Evolutionary conservation across 1,139 yeast genomes (phyloP).

Genomic region (Zygoascus meyerae): DNA sequence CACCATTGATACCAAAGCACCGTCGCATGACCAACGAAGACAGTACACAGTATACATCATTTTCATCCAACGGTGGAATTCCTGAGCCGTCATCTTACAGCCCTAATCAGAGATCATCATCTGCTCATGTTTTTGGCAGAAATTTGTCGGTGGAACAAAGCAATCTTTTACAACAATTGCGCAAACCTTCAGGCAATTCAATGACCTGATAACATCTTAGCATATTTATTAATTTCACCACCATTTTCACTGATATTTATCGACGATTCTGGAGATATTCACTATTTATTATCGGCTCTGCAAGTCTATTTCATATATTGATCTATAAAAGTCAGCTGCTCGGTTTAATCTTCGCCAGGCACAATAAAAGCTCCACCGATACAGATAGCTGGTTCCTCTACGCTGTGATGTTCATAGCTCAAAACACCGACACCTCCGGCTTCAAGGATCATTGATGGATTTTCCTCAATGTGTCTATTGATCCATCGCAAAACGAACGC

Average conservation of each 20-base stretch:
- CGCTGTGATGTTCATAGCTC: slow-evolving; percentile 79
- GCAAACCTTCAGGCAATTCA: slow-evolving; percentile 11
- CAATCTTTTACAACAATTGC: slow-evolving; percentile 42
- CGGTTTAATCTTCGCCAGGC: slow-evolving; percentile 37
- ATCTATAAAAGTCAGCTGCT: not conserved
- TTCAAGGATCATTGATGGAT: slow-evolving; percentile 79
- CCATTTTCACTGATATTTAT: too few relatives aligned
- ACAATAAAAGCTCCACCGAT: slow-evolving; percentile 65
- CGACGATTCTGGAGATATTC: too few relatives aligned
- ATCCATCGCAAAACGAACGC: slow-evolving; percentile 90
- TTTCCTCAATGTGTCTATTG: slow-evolving; percentile 47
- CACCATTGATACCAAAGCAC: slow-evolving; percentile 5
- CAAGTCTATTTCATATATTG: too few relatives aligned
- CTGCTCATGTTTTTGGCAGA: slow-evolving; percentile 24
- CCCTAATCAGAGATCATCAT: slow-evolving; percentile 10
- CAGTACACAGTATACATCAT: slow-evolving; percentile 26
- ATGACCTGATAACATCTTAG: too few relatives aligned
- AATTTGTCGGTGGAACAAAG: slow-evolving; percentile 46
- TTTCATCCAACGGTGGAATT: slow-evolving; percentile 21
- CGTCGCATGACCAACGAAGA: slow-evolving; percentile 6
- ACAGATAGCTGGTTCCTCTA: slow-evolving; percentile 79
- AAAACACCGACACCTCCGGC: slow-evolving; percentile 95
- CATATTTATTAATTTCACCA: too few relatives aligned
- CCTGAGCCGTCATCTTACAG: slow-evolving; percentile 25
- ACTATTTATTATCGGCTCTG: too few relatives aligned